Evolutionary conservation across 1,139 yeast genomes (phyloP).

Genomic region (Saccharomycopsis phalli): DNA sequence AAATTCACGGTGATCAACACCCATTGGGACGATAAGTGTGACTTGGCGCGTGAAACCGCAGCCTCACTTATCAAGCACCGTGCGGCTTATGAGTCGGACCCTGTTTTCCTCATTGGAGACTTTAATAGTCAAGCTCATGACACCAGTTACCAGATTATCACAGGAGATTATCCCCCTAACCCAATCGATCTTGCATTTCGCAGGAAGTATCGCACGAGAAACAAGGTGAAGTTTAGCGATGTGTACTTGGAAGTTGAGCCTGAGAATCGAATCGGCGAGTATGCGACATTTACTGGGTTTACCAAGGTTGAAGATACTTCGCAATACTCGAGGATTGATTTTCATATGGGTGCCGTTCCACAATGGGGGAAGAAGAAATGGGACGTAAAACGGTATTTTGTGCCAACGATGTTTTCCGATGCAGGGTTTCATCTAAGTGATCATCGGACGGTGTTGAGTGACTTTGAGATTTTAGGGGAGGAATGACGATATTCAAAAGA

Average conservation of each 20-base stretch:
- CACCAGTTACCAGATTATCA: slow-evolving; percentile 28
- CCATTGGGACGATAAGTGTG: slow-evolving; percentile 38
- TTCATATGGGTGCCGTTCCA: slow-evolving; percentile 30
- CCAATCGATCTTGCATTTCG: slow-evolving; percentile 20
- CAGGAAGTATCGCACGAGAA: slow-evolving; percentile 20
- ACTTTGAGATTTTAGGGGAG: slow-evolving; percentile 20
- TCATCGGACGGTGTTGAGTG: slow-evolving; percentile 37
- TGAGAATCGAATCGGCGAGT: slow-evolving; percentile 26
- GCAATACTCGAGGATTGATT: slow-evolving; percentile 32
- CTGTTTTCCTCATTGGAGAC: slow-evolving; percentile 34
- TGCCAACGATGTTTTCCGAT: slow-evolving; percentile 28
- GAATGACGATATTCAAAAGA: not conserved
- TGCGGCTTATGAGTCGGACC: slow-evolving; percentile 30
- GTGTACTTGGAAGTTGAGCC: slow-evolving; percentile 22
- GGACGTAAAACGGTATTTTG: slow-evolving; percentile 23
- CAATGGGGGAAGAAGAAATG: slow-evolving; percentile 23
- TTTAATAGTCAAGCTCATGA: slow-evolving; percentile 30
- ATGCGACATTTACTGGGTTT: slow-evolving; percentile 37
- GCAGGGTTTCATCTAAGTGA: slow-evolving; percentile 32
- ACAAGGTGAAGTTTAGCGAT: slow-evolving; percentile 25
- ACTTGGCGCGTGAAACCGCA: slow-evolving; percentile 33
- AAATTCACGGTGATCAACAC: slow-evolving; percentile 34
- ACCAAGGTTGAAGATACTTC: slow-evolving; percentile 26
- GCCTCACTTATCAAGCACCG: slow-evolving; percentile 28
- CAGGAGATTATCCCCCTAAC: slow-evolving; percentile 21